Evolutionary conservation across 2,329 filamentous ascomycete species (phyloP), one percentile per base, ranked within the genome.

Genomic region (Ascochyta pisi): DNA sequence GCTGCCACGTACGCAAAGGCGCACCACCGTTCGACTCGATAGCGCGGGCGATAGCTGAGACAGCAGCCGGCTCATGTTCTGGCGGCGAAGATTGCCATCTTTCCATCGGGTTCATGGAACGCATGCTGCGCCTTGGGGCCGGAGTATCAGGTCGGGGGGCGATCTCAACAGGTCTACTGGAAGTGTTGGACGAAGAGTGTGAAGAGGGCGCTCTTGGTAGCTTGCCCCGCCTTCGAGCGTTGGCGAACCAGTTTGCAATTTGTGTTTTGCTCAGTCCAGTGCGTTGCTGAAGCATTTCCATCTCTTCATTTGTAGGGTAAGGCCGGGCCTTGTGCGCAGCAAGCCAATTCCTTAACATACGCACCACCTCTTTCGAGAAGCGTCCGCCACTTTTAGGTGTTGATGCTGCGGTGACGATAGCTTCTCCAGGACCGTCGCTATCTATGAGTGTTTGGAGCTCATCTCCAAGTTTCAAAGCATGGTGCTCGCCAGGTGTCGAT

Each of bases 1-100:
- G 16, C 8, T 13, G 12, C 23, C 1, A 51, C 53, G 4, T 52
- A 57, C 54, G 12, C 10, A 52, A 34, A 12, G 43, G n/a, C 9
- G 44, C 27, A 19, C 54, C 54, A 6, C 38, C 54, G 13, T 43
- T 57, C n/a, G 48, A 57, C n/a, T 65, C 64, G 45, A 70, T 63
- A 2, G 68, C 66, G 27, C 64, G 61, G 45, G 63, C 66, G 24
- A 71, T 71, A 8, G 56, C 68, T 13, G 54, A 50, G 9, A 57
- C 62, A 23, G 61, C 60, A 27, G 67, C 68, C 3, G 66, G 65
- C 43, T 71, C 68, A 43, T 67, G 63, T 50, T 71, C 68, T 1
- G 68, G 68, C 5, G 68, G 68, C 3, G 67, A 70, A 22, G 68
- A 62, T 24, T 66, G 61, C 68, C 68, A 71, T n/a, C 68, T 60